Conservation (phyloP, 208 protist species). For the Crithidia fasciculata region DNA sequence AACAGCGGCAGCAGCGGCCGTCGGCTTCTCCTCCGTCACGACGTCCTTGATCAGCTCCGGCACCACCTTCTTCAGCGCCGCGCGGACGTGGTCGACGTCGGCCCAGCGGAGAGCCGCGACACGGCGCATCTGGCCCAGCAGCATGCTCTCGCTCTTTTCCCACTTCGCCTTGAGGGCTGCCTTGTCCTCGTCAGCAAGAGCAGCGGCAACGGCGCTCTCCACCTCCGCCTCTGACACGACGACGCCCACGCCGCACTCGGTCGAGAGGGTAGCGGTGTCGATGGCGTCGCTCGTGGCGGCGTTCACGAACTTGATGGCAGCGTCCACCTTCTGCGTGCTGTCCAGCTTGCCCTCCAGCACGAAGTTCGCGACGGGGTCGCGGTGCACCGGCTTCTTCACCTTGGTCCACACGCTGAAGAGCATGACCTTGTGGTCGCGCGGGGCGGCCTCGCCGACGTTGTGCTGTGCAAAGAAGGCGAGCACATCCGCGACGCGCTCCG, state of each 20-base stretch:
- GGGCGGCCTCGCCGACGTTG: conserved; percentile 44
- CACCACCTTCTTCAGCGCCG: conserved; percentile 65
- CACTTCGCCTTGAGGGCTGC: conserved; percentile 64
- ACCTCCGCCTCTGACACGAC: conserved; percentile 60
- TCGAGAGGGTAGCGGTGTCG: conserved; percentile 54
- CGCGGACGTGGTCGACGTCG: conserved; percentile 67
- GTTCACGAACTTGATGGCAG: conserved; percentile 81
- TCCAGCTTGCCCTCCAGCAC: conserved; percentile 69
- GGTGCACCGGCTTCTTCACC: conserved; percentile 73
- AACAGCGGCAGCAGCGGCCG: conserved; percentile 7
- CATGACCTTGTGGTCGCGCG: conserved; percentile 88
- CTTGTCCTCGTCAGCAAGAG: conserved; percentile 59
- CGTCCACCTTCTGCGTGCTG: conserved; percentile 87
- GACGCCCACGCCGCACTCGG: conserved; percentile 82
- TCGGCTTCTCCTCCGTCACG: conserved; percentile 23
- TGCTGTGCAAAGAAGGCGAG: conserved; percentile 77
- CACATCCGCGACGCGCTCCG: conserved; percentile 82
- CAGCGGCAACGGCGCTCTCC: conserved; percentile 50
- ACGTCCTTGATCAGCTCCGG: conserved; percentile 69
- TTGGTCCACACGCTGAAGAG: conserved; percentile 88
- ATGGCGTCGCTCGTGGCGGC: conserved; percentile 45
- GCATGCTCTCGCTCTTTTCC: conserved; percentile 85
- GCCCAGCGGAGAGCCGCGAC: conserved; percentile 79
- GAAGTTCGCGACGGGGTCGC: conserved; percentile 69
- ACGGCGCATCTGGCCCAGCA: conserved; percentile 85